Evolutionary conservation across 495 filamentous ascomycete species (phyloP).

Genomic region (Podospora anserina): DNA sequence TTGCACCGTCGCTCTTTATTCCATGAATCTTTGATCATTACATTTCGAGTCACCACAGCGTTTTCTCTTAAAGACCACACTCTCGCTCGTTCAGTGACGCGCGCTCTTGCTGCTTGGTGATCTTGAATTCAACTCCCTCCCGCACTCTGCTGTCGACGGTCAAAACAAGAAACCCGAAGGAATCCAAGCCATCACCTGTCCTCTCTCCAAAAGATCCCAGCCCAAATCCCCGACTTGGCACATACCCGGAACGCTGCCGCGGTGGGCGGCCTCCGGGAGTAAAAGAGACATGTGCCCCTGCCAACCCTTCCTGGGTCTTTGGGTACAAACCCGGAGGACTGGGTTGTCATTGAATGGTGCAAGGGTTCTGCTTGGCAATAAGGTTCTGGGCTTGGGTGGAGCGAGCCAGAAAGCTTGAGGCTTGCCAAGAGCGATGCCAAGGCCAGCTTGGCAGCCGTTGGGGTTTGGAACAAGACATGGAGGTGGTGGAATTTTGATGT

Average conservation of each 20-base stretch:
- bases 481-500: background rate
- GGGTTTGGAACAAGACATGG: background rate
- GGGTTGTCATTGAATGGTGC: no score
- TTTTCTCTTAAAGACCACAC: no score
- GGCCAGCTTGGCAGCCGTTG: background rate
- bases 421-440: background rate
- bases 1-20: no score
- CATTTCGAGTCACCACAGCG: no score
- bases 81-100: no score
- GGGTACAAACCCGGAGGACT: background rate
- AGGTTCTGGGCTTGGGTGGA: background rate
- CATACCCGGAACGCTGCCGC: background rate
- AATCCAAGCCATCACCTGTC: background rate
- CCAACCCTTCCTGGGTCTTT: background rate
- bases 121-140: background rate
- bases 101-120: background rate
- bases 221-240: background rate
- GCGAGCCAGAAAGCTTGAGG: conserved; percentile 1
- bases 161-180: no score
- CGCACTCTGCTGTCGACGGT: no score
- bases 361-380: background rate
- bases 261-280: background rate
- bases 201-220: background rate
- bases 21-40: no score
- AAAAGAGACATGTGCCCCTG: background rate